Conservation (phyloP, 345 rosid genomes). For the Citrus trifoliata region DNA sequence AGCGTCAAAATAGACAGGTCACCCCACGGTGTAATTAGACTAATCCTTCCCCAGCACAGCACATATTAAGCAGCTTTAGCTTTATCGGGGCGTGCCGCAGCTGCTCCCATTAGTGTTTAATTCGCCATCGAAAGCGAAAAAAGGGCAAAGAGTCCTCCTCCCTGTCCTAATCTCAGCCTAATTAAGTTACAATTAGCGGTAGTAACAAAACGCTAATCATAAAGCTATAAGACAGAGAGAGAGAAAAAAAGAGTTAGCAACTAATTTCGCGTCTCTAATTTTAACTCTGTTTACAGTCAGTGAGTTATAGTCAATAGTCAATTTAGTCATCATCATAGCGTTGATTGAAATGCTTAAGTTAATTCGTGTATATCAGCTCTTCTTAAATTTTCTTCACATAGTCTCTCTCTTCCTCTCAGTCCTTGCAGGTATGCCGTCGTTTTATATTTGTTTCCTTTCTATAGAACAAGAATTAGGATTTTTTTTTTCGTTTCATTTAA, state of each 20-base stretch:
- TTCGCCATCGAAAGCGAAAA: too few species aligned
- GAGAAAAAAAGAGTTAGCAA: not conserved
- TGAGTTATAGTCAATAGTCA: not conserved
- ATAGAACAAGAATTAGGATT: too few species aligned
- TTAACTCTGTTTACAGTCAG: not conserved
- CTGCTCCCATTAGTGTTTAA: too few species aligned
- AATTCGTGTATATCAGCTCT: slow-evolving; percentile 35
- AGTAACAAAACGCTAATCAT: not conserved
- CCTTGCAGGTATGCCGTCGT: slow-evolving; percentile 18
- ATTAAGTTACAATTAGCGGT: not conserved
- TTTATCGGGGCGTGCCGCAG: not conserved
- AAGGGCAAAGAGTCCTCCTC: not conserved
- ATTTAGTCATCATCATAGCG: not conserved
- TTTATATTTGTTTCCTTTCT: not conserved
- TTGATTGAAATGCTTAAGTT: slow-evolving; percentile 36
- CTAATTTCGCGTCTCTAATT: not conserved
- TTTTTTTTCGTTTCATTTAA: not conserved
- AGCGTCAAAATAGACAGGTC: not conserved
- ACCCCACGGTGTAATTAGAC: not conserved
- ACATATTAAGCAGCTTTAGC: not conserved
- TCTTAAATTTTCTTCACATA: slow-evolving; percentile 22
- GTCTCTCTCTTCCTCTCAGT: slow-evolving; percentile 28
- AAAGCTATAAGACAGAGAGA: not conserved
- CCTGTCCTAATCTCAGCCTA: not conserved
- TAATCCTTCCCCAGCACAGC: not conserved